Evolutionary conservation across 805 yeast species (phyloP).

Genomic region (Saitoella complicata): DNA sequence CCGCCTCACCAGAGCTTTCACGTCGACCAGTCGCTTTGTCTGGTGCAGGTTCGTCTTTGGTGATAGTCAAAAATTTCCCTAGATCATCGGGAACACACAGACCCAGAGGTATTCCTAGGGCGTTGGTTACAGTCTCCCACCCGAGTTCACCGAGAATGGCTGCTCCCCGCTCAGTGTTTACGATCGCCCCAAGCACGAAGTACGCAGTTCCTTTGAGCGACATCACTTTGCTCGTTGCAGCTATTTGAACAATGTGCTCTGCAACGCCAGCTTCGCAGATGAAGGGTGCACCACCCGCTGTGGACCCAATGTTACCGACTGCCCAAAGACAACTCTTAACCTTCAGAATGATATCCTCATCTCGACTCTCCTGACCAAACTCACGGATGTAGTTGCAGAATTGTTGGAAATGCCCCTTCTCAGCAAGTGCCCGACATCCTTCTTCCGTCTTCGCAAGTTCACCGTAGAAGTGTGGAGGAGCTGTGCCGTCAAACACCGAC

Average conservation of each 20-base stretch:
- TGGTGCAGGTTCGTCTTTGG: neutral
- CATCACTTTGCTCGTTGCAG: slow-evolving; percentile 33
- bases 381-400: slow-evolving; percentile 18
- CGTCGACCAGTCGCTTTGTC: neutral
- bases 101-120: slow-evolving; percentile 25
- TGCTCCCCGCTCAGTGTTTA: slow-evolving; percentile 60
- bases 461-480: slow-evolving; percentile 61
- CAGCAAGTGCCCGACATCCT: slow-evolving; percentile 48
- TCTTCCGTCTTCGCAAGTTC: slow-evolving; percentile 66
- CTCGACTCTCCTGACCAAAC: slow-evolving; percentile 15
- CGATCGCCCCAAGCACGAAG: slow-evolving; percentile 56
- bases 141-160: slow-evolving; percentile 70
- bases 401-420: slow-evolving; percentile 26
- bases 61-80: slow-evolving; percentile 1
- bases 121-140: slow-evolving; percentile 44
- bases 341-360: slow-evolving; percentile 25
- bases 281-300: slow-evolving; percentile 48
- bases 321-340: slow-evolving; percentile 77
- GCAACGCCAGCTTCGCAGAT: slow-evolving; percentile 36
- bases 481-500: slow-evolving; percentile 1
- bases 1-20: neutral
- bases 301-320: slow-evolving; percentile 64
- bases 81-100: slow-evolving; percentile 9
- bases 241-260: slow-evolving; percentile 37
- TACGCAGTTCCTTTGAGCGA: slow-evolving; percentile 63